Evolutionary conservation across 768 basidiomycete species (phyloP), one percentile per base, ranked within the genome.

Genomic region (Naganishia randhawae): DNA sequence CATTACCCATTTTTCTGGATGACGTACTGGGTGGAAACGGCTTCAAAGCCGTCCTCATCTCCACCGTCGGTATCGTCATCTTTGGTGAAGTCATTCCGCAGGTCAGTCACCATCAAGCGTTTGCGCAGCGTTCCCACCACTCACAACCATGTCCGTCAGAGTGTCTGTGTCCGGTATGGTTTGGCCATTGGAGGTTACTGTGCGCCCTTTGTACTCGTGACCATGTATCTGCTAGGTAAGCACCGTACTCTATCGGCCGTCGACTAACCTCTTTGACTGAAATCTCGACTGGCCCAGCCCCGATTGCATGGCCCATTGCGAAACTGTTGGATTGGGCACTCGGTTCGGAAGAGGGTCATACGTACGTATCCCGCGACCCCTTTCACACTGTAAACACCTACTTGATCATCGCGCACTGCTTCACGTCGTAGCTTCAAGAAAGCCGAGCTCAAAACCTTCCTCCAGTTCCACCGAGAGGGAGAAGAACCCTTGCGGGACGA

Each of bases 291-390:
- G 8, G 10, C n/a, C 32, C 22, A 65, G 86, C 88, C 10, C 91
- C 91, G 5, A 82, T 94, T 69, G 91, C 92, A 0, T 93, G 84
- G 78, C 85, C 85, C 1, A 84, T 84, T 54, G 85, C 85, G 22
- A 87, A 84, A 69, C 79, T 97, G 0, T 86, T 99, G 35, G 95
- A 97, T 76, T 82, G 80, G 54, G 85, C 88, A 2, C 85, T 98
- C 1, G 95, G 95, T 25, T 83, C 82, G 2, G 84, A 88, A 72
- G 89, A 90, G 72, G 82, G 81, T 31, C 78, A 80, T 41, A 79
- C 79, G 66, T 82, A 73, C 68, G 77, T 65, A 39, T 25, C 39
- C 54, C 10, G 0, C 50, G 19, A 4, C 27, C 63, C 29, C 22
- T 22, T 25, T 19, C n/a, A 14, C 22, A 22, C 45, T 14, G 11